A percentile compares a stretch with the other conserved stretches of the same genome.
Conservation (phyloP, 73 alveolate species). For the Diophrys appendiculata region DNA sequence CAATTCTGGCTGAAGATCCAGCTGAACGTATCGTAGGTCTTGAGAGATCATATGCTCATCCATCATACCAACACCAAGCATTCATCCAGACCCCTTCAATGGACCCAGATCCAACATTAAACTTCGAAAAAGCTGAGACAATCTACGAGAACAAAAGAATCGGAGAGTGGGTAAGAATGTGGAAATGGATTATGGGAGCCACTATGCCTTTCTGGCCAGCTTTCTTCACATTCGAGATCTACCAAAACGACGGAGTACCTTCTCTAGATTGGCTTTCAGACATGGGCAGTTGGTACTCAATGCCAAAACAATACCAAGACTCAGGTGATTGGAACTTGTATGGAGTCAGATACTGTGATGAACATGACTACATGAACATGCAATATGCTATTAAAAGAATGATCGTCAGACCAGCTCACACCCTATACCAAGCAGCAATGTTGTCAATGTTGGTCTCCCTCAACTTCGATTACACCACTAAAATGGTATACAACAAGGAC, state of each 20-base stretch:
- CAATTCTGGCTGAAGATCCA: constrained; percentile 76
- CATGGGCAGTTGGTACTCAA: constrained; percentile 22
- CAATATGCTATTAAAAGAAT: constrained; percentile 52
- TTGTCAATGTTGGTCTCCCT: constrained; percentile 51
- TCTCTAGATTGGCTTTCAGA: constrained; percentile 58
- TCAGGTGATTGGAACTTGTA: constrained; percentile 53
- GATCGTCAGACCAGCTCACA: constrained; percentile 61
- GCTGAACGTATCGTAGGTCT: constrained; percentile 70
- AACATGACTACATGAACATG: constrained; percentile 62
- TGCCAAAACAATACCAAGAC: constrained; percentile 57
- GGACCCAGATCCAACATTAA: constrained; percentile 84
- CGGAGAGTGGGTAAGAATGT: constrained; percentile 78
- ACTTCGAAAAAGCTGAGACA: constrained; percentile 83
- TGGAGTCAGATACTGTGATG: constrained; percentile 60
- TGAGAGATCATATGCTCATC: constrained; percentile 84
- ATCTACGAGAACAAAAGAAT: constrained; percentile 79
- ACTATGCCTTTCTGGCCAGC: constrained; percentile 66
- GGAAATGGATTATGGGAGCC: constrained; percentile 60
- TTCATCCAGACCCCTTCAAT: constrained; percentile 84
- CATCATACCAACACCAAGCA: constrained; percentile 79
- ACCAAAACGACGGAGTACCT: constrained; percentile 65
- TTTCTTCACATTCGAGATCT: constrained; percentile 60
- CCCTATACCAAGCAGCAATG: constrained; percentile 44
- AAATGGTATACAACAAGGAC: constrained; percentile 73
- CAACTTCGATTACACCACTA: constrained; percentile 62